Percentiles rank a stretch among this genome's conserved stretches.
Evolutionary conservation across 768 basidiomycete species (phyloP).

Genomic region (Mycena polygramma): DNA sequence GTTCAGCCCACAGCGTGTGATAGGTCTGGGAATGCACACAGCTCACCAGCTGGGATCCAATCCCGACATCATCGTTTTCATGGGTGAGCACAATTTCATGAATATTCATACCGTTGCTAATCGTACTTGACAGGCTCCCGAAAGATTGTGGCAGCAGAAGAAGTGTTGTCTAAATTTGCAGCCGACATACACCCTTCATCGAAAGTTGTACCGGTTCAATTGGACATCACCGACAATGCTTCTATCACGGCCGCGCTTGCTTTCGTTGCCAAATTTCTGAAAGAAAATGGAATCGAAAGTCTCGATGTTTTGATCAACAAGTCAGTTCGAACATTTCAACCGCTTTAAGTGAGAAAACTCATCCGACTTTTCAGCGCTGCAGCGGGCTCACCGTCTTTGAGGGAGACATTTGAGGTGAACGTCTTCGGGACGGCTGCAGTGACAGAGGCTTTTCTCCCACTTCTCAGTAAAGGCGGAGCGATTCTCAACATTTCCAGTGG

Average conservation of each 20-base stretch:
- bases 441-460: constrained; percentile 13
- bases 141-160: constrained; percentile 23
- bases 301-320: constrained; percentile 26
- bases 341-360: not conserved
- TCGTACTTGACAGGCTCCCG: constrained; percentile 7
- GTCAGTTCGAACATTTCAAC: not conserved
- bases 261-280: constrained; percentile 9
- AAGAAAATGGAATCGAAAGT: not conserved
- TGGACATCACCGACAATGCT: constrained; percentile 25
- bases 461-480: constrained; percentile 8
- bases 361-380: constrained; percentile 6
- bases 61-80: constrained; percentile 18
- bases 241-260: constrained; percentile 16
- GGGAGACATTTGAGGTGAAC: constrained; percentile 18
- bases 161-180: constrained; percentile 17
- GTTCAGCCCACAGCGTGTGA: too few species aligned
- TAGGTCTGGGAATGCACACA: constrained; percentile 25
- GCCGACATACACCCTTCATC: constrained; percentile 18
- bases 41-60: constrained; percentile 20
- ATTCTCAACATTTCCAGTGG: constrained; percentile 28
- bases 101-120: not conserved
- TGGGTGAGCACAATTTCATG: constrained; percentile 5
- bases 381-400: not conserved
- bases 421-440: constrained; percentile 17
- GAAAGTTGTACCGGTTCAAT: constrained; percentile 23